Evolutionary conservation across 78 protist genomes (phyloP).

Genomic region (Speleostelium caveatum): DNA sequence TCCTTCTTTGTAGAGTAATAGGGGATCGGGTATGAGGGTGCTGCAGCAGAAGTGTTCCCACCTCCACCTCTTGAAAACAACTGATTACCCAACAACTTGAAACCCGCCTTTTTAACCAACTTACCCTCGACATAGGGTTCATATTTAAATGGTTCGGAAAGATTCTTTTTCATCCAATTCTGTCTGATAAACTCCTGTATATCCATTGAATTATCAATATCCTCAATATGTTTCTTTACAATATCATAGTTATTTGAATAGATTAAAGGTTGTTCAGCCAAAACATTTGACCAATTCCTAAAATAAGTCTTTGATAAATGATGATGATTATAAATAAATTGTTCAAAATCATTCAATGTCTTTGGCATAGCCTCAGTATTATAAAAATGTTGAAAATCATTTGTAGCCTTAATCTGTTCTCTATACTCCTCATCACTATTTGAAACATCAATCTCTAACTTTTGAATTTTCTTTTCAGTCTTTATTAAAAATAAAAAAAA

Average conservation of each 20-base stretch:
- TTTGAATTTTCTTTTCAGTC: slow-evolving; percentile 5
- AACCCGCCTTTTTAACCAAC: background rate
- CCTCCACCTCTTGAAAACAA: slow-evolving; percentile 30
- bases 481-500: background rate
- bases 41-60: background rate
- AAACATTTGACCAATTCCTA: background rate
- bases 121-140: slow-evolving; percentile 70
- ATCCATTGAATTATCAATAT: slow-evolving; percentile 37
- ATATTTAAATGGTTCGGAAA: slow-evolving; percentile 46
- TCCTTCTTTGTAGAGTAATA: background rate
- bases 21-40: background rate
- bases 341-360: slow-evolving; percentile 62
- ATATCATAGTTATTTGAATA: slow-evolving; percentile 19
- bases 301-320: slow-evolving; percentile 54
- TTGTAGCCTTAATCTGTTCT: slow-evolving; percentile 74
- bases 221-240: slow-evolving; percentile 22
- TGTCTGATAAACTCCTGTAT: slow-evolving; percentile 65
- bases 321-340: slow-evolving; percentile 17
- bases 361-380: slow-evolving; percentile 62
- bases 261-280: slow-evolving; percentile 27
- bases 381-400: slow-evolving; percentile 65
- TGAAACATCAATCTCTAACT: slow-evolving; percentile 2
- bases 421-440: slow-evolving; percentile 44
- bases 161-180: slow-evolving; percentile 29
- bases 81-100: slow-evolving; percentile 10